phyloP scores from a whole-genome alignment of 257 asterid species.

The Gentiana dahurica region DNA sequence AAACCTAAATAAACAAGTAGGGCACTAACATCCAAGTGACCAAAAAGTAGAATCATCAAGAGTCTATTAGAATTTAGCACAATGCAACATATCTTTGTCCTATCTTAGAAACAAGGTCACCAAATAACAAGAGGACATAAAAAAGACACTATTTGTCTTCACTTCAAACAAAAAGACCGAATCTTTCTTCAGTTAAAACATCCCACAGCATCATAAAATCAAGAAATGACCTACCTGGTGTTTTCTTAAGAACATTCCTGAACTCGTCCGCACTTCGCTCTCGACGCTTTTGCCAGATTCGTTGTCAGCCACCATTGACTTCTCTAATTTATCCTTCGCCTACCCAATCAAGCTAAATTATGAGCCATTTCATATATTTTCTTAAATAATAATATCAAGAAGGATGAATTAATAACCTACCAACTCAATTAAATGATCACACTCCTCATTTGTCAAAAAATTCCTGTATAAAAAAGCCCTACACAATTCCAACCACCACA shows the following conservation, averaged over 20 bases:
- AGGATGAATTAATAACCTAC: conserved; percentile 26
- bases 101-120: too few species aligned
- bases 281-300: conserved; percentile 82
- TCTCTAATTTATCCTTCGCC: conserved; percentile 86
- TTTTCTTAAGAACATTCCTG: conserved; percentile 70
- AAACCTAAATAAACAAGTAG: too few species aligned
- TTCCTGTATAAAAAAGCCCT: conserved; percentile 72
- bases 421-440: conserved; percentile 73
- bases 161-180: too few species aligned
- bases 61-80: too few species aligned
- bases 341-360: conserved; percentile 18
- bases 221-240: conserved; percentile 44
- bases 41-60: too few species aligned
- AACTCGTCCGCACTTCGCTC: conserved; percentile 88
- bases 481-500: conserved; percentile 14
- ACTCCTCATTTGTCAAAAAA: conserved; percentile 62
- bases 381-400: neutral
- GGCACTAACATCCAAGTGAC: too few species aligned
- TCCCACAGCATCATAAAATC: too few species aligned
- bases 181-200: too few species aligned
- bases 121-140: too few species aligned
- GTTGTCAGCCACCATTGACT: conserved; percentile 92
- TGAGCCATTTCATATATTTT: conserved; percentile 1
- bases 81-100: too few species aligned
- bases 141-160: too few species aligned